These are phyloP conservation scores for Hordeum marinum DNA, from an alignment of 176 grass and related monocot genomes.

Conservation along the genomic window DNA sequence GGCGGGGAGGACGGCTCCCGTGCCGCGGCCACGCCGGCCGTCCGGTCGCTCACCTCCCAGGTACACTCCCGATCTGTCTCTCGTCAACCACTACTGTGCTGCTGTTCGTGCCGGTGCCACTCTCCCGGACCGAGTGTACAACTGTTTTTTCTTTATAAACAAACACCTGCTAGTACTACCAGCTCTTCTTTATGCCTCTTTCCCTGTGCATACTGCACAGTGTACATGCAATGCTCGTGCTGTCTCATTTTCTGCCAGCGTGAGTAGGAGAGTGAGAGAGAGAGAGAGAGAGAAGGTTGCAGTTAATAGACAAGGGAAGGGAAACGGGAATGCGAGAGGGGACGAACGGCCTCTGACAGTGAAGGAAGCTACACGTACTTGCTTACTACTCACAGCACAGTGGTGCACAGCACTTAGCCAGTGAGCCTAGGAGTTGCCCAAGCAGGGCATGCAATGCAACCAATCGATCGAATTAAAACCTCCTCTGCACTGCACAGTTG, in stretches of 20 bases:
- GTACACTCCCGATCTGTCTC: slow-evolving; percentile 12
- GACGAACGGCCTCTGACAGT: slow-evolving; percentile 2
- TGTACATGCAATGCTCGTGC: not conserved
- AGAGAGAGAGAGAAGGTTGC: not conserved
- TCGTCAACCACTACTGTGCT: not conserved
- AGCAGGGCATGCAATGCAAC: slow-evolving; percentile 1
- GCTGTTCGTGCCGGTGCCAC: not conserved
- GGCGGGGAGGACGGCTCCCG: slow-evolving; percentile 67
- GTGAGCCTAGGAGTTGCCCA: slow-evolving; percentile 22
- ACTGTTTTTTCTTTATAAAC: not conserved
- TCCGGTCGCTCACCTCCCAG: slow-evolving; percentile 90
- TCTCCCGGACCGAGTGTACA: not conserved
- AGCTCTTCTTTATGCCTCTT: not conserved
- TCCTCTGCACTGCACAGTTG: not conserved
- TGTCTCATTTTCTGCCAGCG: not conserved
- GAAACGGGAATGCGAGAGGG: not conserved
- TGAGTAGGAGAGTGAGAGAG: not conserved
- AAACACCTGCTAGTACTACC: not conserved
- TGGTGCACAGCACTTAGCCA: not conserved
- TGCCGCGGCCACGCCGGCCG: slow-evolving; percentile 52
- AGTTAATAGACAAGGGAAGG: not conserved
- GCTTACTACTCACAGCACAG: not conserved
- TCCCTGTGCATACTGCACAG: not conserved
- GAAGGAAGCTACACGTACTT: not conserved
- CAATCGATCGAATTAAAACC: slow-evolving; percentile 21